Evolutionary conservation across 805 yeast genomes (phyloP).

Genomic region (Metschnikowia koreensis): DNA sequence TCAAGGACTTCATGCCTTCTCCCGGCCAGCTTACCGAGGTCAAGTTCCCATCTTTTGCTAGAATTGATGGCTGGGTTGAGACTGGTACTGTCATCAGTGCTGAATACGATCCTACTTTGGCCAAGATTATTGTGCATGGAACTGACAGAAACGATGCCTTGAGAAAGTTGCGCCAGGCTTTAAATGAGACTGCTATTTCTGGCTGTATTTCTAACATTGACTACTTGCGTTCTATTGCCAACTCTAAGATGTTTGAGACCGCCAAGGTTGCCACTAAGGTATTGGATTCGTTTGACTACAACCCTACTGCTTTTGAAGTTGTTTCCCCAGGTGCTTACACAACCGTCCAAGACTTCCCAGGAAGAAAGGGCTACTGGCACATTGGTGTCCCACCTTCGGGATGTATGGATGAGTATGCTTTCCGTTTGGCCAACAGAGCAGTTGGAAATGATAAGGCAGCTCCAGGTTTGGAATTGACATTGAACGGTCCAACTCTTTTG

Average conservation of each 20-base stretch:
- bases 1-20: constrained; percentile 90
- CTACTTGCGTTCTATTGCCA: constrained; percentile 81
- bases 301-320: constrained; percentile 82
- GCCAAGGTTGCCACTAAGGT: constrained; percentile 87
- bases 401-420: constrained; percentile 93
- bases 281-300: constrained; percentile 75
- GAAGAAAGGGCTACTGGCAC: constrained; percentile 82
- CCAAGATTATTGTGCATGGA: constrained; percentile 95
- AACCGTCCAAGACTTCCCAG: constrained; percentile 94
- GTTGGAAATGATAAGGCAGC: constrained; percentile 83
- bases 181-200: constrained; percentile 79
- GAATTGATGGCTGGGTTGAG: constrained; percentile 92
- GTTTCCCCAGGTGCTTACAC: constrained; percentile 91
- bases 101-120: constrained; percentile 94
- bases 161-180: constrained; percentile 69
- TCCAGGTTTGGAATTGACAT: constrained; percentile 88
- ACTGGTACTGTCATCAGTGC: constrained; percentile 87
- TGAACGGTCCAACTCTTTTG: constrained; percentile 79
- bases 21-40: constrained; percentile 93
- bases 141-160: constrained; percentile 84
- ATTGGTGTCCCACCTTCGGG: constrained; percentile 98
- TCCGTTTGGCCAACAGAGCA: constrained; percentile 82
- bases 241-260: constrained; percentile 77
- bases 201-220: constrained; percentile 92
- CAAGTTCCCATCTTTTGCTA: constrained; percentile 82